A percentile compares a stretch with the other conserved stretches of the same genome.
Conservation (phyloP, 495 filamentous ascomycete species). For the Daldinia decipiens region DNA sequence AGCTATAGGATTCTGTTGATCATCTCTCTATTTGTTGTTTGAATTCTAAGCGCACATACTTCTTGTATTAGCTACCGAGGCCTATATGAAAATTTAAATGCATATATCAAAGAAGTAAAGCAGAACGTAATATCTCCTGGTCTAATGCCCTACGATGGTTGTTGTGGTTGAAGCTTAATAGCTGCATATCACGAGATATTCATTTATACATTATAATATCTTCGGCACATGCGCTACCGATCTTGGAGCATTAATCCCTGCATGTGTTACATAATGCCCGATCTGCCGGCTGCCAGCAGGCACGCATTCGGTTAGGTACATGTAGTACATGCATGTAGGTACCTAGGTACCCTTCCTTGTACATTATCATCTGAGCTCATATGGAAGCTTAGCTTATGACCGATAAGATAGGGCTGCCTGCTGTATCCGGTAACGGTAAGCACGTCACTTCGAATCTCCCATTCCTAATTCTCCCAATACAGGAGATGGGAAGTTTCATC, state of each 20-base stretch:
- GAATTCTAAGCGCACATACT: neutral
- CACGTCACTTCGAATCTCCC: slow-evolving; percentile 20
- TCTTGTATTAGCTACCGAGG: too few relatives aligned
- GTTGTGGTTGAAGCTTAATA: neutral
- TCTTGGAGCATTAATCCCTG: neutral
- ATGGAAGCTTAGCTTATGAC: neutral
- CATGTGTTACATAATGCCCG: neutral
- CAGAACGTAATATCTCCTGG: neutral
- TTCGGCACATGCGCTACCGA: neutral
- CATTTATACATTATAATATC: neutral
- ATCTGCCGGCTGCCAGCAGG: neutral
- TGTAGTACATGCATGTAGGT: neutral
- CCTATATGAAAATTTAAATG: too few relatives aligned
- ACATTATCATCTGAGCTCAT: slow-evolving; percentile 7
- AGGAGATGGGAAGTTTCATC: slow-evolving; percentile 25
- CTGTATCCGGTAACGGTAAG: slow-evolving; percentile 19
- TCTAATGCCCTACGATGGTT: neutral
- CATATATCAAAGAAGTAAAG: too few relatives aligned
- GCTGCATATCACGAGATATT: neutral
- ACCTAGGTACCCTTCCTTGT: neutral
- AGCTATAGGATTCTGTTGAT: neutral
- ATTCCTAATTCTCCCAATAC: slow-evolving; percentile 1
- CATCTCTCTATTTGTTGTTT: neutral
- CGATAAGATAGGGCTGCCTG: slow-evolving; percentile 33
- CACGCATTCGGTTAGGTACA: neutral